These are phyloP conservation scores for Geotrichum citri-aurantii DNA, from an alignment of 1,139 yeast genomes.

Conservation along the genomic window DNA sequence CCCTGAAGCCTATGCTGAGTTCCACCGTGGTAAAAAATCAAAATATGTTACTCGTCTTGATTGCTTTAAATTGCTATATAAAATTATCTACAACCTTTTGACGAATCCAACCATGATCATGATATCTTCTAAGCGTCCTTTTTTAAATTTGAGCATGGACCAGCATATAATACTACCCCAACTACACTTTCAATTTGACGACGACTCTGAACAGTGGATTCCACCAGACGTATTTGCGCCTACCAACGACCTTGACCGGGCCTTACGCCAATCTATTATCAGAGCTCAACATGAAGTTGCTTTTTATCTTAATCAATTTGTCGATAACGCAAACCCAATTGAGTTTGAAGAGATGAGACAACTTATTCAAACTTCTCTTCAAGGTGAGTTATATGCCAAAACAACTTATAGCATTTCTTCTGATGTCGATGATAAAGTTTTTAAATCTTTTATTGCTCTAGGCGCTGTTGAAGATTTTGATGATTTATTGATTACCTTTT, in stretches of 20 bases:
- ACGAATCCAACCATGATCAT: slow-evolving; percentile 24
- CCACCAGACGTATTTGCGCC: slow-evolving; percentile 55
- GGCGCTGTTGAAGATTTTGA: background rate
- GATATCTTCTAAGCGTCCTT: slow-evolving; percentile 26
- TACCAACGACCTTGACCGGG: background rate
- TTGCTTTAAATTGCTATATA: slow-evolving; percentile 28
- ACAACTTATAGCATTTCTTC: background rate
- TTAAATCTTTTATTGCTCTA: background rate
- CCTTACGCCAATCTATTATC: slow-evolving; percentile 2
- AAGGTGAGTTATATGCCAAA: background rate
- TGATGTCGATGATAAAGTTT: background rate
- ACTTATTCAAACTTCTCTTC: background rate
- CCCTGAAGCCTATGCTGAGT: slow-evolving; percentile 21
- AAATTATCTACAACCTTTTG: slow-evolving; percentile 29
- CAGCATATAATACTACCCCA: slow-evolving; percentile 44
- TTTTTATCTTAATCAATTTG: background rate
- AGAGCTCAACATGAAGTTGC: slow-evolving; percentile 6
- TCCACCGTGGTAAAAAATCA: background rate
- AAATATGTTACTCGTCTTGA: slow-evolving; percentile 24
- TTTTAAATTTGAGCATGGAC: slow-evolving; percentile 38
- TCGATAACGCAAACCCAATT: background rate
- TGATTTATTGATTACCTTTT: background rate
- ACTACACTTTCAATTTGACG: slow-evolving; percentile 41
- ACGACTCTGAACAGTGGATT: slow-evolving; percentile 43
- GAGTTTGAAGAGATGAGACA: background rate